Evolutionary conservation across 2,329 filamentous ascomycete species (phyloP).

Genomic region (Neofusicoccum sp.): DNA sequence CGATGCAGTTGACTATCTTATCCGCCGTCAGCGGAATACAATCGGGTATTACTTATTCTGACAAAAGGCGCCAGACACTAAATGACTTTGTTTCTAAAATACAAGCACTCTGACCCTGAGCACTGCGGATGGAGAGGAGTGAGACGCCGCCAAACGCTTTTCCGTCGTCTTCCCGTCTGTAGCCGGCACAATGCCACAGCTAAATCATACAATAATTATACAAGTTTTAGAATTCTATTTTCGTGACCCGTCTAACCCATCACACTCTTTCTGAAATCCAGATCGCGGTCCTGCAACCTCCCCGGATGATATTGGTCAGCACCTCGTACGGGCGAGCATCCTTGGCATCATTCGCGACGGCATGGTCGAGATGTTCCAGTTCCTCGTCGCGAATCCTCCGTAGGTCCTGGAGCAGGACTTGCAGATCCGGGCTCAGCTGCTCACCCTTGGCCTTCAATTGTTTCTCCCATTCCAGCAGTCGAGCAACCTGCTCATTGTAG

Average conservation of each 20-base stretch:
- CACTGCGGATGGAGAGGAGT: neutral
- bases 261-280: constrained; percentile 79
- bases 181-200: neutral
- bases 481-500: constrained; percentile 88
- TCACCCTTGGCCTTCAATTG: constrained; percentile 76
- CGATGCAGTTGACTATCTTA: no score
- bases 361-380: constrained; percentile 92
- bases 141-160: neutral
- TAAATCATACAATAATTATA: neutral
- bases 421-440: constrained; percentile 75
- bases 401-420: constrained; percentile 68
- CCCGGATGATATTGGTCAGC: constrained; percentile 79
- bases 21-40: no score
- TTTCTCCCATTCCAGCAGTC: constrained; percentile 75
- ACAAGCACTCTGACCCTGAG: no score
- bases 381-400: constrained; percentile 91
- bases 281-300: constrained; percentile 89
- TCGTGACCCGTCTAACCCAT: neutral
- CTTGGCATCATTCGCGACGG: constrained; percentile 88
- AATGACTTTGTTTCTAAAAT: no score
- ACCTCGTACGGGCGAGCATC: constrained; percentile 87
- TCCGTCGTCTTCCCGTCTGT: neutral
- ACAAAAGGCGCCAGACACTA: no score
- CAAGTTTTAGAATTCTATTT: neutral
- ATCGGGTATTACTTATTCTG: no score